Base-by-base conservation (phyloP, 495 filamentous ascomycete genomes). In the Lophiostoma macrostomum region DNA sequence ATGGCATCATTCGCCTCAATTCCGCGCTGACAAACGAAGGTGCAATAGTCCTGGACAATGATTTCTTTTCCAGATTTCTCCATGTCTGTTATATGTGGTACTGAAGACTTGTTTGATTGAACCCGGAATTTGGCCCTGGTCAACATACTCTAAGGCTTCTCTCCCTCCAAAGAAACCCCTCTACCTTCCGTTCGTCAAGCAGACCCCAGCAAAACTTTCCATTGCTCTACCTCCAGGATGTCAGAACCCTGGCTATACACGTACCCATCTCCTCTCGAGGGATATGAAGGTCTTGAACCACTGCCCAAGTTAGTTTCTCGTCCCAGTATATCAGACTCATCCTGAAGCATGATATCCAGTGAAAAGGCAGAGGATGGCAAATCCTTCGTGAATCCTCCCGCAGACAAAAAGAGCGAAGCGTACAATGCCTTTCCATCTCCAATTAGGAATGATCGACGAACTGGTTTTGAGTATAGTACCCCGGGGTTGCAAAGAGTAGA, bases 381-480 rank as follows among this genome's bases (percentile, higher is more conserved):
- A 48, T 66, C 68, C 3, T 68, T 51, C 58, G 50, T 72, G 32
- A 70, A 72, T 54, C 60, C 61, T 13, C 61, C 65, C 10, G 53
- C 61, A 28, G 46, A 47, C 11, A 40, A 58, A 39, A 46, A 41
- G 27, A 67, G 65, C 42, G 14, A 40, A 20, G 65, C 68, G 34
- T 72, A 72, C 51, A 42, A 42, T 0, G 22, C 42, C 5, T 72
- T 72, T 52, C 37, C 59, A 10, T 12, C 36, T 11, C 69, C 69
- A 0, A 68, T 72, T 31, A 61, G 54, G 3, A 71, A 73, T 40
- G 69, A 54, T 29, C 24, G 11, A 12, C 67, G 66, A 11, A 67
- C 64, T n/a, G 78, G 79, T 10, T 83, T 82, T 59, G 89, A 95
- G 54, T 58, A 58, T 30, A 31, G 5, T 4, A 18, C 25, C 14